These are phyloP conservation scores for Punica granatum DNA, from an alignment of 345 rosid species.

Conservation along the genomic window DNA sequence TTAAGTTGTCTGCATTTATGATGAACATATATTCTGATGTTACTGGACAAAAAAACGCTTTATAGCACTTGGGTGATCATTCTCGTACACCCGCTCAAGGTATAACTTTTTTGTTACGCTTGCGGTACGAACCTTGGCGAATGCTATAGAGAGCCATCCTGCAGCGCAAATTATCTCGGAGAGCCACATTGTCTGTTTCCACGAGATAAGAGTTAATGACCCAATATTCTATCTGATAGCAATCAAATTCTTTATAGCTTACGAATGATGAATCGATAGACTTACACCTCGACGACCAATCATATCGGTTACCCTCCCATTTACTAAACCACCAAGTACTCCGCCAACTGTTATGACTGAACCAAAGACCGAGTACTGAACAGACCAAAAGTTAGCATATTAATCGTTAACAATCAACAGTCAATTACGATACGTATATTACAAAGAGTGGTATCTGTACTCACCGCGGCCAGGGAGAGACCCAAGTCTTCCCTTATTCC, in stretches of 20 bases:
- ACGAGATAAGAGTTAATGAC: not conserved
- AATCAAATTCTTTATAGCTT: not conserved
- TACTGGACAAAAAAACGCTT: not conserved
- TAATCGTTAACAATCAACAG: not conserved
- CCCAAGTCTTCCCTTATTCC: slow-evolving; percentile 59
- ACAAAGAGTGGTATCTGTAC: not conserved
- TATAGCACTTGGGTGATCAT: not conserved
- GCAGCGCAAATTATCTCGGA: slow-evolving; percentile 47
- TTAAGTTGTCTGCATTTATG: not conserved
- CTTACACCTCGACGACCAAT: slow-evolving; percentile 67
- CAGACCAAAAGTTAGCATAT: not conserved
- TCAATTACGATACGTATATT: not conserved
- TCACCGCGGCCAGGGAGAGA: slow-evolving; percentile 60
- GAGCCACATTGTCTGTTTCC: slow-evolving; percentile 57
- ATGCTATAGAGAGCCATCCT: slow-evolving; percentile 59
- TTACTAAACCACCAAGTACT: slow-evolving; percentile 66
- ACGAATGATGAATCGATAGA: not conserved
- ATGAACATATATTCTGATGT: not conserved
- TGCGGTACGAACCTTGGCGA: slow-evolving; percentile 37
- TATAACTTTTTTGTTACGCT: not conserved
- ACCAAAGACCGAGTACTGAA: slow-evolving; percentile 76
- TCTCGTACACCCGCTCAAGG: not conserved
- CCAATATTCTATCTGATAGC: slow-evolving; percentile 1
- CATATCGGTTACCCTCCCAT: slow-evolving; percentile 58
- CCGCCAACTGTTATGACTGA: slow-evolving; percentile 74